phyloP scores from a whole-genome alignment of 2,329 filamentous ascomycete species.

The Botrytis aclada region DNA sequence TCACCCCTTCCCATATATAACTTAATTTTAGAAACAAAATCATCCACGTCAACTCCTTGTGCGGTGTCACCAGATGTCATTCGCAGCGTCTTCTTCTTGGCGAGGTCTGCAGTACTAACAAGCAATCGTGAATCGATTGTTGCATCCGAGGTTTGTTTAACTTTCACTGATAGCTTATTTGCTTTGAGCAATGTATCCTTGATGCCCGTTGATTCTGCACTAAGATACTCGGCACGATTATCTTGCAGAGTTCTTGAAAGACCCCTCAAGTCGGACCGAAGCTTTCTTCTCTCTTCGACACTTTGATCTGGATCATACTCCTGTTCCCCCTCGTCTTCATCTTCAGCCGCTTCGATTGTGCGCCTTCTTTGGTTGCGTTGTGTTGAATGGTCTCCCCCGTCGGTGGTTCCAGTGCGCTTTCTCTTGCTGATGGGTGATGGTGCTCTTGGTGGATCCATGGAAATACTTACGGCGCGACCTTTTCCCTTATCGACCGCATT shows the following conservation, averaged over 20 bases:
- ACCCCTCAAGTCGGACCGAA: slow-evolving; percentile 68
- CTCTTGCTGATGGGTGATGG: slow-evolving; percentile 27
- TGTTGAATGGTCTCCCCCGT: slow-evolving; percentile 23
- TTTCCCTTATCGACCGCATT: slow-evolving; percentile 43
- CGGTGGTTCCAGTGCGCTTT: slow-evolving; percentile 29
- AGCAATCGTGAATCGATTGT: slow-evolving; percentile 86
- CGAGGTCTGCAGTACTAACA: slow-evolving; percentile 75
- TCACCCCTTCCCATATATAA: slow-evolving; percentile 73
- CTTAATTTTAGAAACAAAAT: slow-evolving; percentile 88
- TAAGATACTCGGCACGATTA: slow-evolving; percentile 68
- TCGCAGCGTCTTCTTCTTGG: slow-evolving; percentile 72
- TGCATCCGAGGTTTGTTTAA: slow-evolving; percentile 87
- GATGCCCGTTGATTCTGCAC: slow-evolving; percentile 62
- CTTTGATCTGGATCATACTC: slow-evolving; percentile 83
- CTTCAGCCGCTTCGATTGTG: slow-evolving; percentile 36
- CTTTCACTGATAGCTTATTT: slow-evolving; percentile 61
- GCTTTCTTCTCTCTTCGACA: slow-evolving; percentile 64
- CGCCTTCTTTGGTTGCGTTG: slow-evolving; percentile 31
- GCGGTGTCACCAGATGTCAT: slow-evolving; percentile 69
- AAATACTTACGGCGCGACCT: slow-evolving; percentile 30
- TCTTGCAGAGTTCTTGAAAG: slow-evolving; percentile 61
- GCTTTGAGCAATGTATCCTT: slow-evolving; percentile 63
- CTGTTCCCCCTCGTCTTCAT: slow-evolving; percentile 40
- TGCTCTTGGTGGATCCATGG: slow-evolving; percentile 39
- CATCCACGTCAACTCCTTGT: slow-evolving; percentile 80